These are phyloP conservation scores for Aureobasidium sp. DNA, from an alignment of 2,329 filamentous ascomycete genomes.

Conservation along the genomic window DNA sequence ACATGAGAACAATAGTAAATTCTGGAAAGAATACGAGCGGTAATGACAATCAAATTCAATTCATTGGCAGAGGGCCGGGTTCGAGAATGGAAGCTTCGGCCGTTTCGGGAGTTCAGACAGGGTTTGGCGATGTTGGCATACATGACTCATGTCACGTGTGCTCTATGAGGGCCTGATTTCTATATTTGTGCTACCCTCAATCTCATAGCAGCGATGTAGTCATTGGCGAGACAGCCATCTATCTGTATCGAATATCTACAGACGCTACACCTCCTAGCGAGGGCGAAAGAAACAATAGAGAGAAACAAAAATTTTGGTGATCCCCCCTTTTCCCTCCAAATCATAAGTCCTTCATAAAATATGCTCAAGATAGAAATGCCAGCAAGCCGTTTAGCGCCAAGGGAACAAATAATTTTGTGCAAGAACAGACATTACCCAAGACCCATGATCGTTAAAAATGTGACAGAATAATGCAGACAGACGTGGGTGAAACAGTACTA, in stretches of 20 bases:
- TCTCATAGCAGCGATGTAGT: neutral
- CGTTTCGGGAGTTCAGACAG: neutral
- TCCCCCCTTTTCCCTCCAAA: neutral
- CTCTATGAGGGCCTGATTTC: neutral
- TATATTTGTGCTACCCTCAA: neutral
- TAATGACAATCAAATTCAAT: neutral
- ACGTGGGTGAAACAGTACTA: neutral
- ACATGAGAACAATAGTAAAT: neutral
- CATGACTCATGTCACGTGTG: neutral
- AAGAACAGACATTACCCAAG: slow-evolving; percentile 3
- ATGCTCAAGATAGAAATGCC: neutral
- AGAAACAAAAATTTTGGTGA: neutral
- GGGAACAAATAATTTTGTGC: neutral
- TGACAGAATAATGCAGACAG: neutral
- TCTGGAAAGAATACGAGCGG: neutral
- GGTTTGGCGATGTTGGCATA: neutral
- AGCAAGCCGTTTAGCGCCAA: neutral
- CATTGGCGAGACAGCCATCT: neutral
- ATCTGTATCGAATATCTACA: neutral
- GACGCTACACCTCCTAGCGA: neutral
- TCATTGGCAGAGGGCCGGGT: neutral
- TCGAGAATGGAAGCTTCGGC: neutral
- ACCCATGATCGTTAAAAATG: neutral
- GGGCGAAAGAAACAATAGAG: neutral
- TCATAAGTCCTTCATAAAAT: slow-evolving; percentile 6